Percentiles rank a stretch among this genome's conserved stretches.
These are phyloP conservation scores for Hibiscus tridactylites DNA, from an alignment of 345 rosid species.

Conservation along the genomic window DNA sequence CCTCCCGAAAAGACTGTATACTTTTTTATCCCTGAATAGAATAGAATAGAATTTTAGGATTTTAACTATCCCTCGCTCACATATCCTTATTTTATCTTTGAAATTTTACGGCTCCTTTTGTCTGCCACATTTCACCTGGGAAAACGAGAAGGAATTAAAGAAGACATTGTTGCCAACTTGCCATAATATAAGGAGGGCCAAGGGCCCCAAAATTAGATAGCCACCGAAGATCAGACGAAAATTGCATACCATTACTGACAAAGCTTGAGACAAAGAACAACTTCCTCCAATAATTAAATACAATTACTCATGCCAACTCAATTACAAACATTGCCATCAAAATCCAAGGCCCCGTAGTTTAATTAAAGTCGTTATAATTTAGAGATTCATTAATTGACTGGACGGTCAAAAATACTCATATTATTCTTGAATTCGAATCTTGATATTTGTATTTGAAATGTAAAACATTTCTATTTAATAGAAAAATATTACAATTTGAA, in stretches of 20 bases:
- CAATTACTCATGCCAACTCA: slow-evolving; percentile 14
- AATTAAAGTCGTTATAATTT: too few relatives aligned
- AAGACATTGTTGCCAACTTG: slow-evolving; percentile 4
- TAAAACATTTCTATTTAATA: too few relatives aligned
- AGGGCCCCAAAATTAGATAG: slow-evolving; percentile 14
- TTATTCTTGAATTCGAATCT: too few relatives aligned
- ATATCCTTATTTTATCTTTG: neutral
- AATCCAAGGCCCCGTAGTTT: neutral
- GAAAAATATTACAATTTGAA: too few relatives aligned
- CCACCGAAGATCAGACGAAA: slow-evolving; percentile 3
- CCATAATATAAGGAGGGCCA: slow-evolving; percentile 25
- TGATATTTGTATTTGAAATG: too few relatives aligned
- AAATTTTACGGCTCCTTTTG: slow-evolving; percentile 23
- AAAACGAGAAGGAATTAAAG: neutral
- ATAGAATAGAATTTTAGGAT: neutral
- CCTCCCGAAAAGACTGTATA: neutral
- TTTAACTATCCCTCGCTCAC: neutral
- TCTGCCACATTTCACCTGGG: slow-evolving; percentile 34
- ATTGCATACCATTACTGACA: slow-evolving; percentile 10
- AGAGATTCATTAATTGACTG: too few relatives aligned
- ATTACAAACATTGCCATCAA: slow-evolving; percentile 28
- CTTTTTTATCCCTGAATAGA: neutral
- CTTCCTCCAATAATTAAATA: neutral
- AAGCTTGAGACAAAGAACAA: slow-evolving; percentile 18
- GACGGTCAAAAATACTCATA: too few relatives aligned